These are phyloP conservation scores for Pseudocercospora fijiensis DNA, from an alignment of 2,329 filamentous ascomycete genomes.

Conservation along the genomic window DNA sequence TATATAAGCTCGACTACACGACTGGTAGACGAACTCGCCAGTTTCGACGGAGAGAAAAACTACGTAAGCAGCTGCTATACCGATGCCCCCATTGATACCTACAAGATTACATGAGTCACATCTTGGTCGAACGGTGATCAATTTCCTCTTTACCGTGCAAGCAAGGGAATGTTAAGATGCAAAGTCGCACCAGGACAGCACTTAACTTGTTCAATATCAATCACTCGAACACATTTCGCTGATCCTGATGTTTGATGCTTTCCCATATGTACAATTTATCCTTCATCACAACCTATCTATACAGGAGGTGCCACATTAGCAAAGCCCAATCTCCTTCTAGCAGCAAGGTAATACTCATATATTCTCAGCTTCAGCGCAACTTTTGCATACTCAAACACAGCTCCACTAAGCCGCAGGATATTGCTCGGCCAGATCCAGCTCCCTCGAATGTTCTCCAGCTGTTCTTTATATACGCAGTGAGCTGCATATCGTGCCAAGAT, in stretches of 20 bases:
- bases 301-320: slow-evolving; percentile 15
- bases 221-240: no score
- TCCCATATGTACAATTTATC: background rate
- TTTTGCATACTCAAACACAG: slow-evolving; percentile 55
- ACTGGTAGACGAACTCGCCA: no score
- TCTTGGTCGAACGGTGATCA: no score
- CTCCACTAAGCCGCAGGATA: slow-evolving; percentile 51
- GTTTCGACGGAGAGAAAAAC: no score
- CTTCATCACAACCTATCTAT: background rate
- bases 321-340: slow-evolving; percentile 40
- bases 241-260: background rate
- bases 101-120: no score
- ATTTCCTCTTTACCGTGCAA: no score
- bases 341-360: slow-evolving; percentile 58
- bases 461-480: slow-evolving; percentile 61
- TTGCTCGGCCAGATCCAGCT: slow-evolving; percentile 55
- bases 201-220: no score
- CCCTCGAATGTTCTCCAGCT: slow-evolving; percentile 53
- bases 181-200: no score
- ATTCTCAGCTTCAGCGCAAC: slow-evolving; percentile 58
- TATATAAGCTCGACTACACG: no score
- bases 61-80: no score
- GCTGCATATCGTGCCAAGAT: slow-evolving; percentile 65
- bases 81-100: no score
- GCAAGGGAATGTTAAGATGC: no score